These are phyloP conservation scores for Pestalotiopsis fici DNA, from an alignment of 2,329 filamentous ascomycete species.

Conservation along the genomic window DNA sequence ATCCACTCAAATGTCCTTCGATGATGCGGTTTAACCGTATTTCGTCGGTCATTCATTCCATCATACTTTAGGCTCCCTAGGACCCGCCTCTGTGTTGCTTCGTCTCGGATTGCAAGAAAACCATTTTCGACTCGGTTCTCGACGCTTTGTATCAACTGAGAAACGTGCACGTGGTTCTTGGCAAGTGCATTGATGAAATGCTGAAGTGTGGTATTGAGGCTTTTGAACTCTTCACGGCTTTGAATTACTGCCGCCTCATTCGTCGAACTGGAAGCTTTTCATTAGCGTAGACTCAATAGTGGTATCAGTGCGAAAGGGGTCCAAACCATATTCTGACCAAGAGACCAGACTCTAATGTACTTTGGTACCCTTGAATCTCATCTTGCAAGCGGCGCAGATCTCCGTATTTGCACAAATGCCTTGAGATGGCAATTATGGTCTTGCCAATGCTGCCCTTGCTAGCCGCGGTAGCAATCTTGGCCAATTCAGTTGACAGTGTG, in stretches of 20 bases:
- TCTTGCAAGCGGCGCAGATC: background rate
- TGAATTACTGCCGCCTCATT: background rate
- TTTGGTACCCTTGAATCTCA: background rate
- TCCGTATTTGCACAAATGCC: background rate
- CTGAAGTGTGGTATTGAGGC: background rate
- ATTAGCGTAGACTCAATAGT: background rate
- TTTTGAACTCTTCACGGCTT: background rate
- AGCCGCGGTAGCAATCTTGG: background rate
- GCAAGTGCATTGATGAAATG: background rate
- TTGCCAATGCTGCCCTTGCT: background rate
- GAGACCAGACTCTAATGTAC: background rate
- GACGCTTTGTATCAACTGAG: background rate
- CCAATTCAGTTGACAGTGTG: background rate
- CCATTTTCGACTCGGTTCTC: background rate
- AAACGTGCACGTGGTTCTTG: background rate
- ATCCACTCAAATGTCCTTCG: background rate
- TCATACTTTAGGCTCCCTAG: background rate
- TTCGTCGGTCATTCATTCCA: background rate
- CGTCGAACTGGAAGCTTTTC: background rate
- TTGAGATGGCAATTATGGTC: background rate
- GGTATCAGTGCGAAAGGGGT: background rate
- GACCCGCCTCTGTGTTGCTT: background rate
- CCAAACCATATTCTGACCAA: background rate
- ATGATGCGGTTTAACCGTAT: background rate
- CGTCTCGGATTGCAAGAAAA: background rate